phyloP scores from a whole-genome alignment of 441 rosid genomes.

The Isatis lusitanica region DNA sequence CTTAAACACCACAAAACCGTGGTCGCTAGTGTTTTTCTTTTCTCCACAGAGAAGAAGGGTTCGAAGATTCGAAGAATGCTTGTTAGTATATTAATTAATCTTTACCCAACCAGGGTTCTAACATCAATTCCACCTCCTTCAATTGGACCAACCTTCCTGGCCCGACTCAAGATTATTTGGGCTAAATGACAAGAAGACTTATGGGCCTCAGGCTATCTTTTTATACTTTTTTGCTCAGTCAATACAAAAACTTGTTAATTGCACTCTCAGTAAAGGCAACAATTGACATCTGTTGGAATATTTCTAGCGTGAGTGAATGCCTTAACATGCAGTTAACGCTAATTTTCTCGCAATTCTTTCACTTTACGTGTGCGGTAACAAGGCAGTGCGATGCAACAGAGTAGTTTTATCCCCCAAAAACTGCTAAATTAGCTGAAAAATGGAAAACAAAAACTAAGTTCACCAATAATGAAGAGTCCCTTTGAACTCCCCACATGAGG shows the following conservation, averaged over 20 bases:
- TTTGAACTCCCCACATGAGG: background rate
- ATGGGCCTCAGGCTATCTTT: background rate
- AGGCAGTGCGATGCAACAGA: background rate
- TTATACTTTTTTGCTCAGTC: too few species aligned
- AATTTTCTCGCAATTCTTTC: background rate
- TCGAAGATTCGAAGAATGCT: background rate
- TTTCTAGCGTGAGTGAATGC: too few species aligned
- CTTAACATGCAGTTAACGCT: too few species aligned
- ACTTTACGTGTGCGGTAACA: background rate
- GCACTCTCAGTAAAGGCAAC: too few species aligned
- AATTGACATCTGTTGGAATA: too few species aligned
- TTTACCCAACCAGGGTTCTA: background rate
- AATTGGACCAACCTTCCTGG: background rate
- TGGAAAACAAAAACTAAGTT: background rate
- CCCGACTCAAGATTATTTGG: background rate
- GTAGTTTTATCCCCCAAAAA: background rate
- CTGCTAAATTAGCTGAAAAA: background rate
- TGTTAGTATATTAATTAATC: too few species aligned
- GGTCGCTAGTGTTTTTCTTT: too few species aligned
- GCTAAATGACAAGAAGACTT: background rate
- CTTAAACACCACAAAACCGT: background rate
- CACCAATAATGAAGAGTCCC: slow-evolving; percentile 2
- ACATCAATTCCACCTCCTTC: background rate
- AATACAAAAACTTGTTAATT: too few species aligned
- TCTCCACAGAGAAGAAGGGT: background rate